Evolutionary conservation across 441 rosid genomes (phyloP).

Genomic region (Corymbia citriodora): DNA sequence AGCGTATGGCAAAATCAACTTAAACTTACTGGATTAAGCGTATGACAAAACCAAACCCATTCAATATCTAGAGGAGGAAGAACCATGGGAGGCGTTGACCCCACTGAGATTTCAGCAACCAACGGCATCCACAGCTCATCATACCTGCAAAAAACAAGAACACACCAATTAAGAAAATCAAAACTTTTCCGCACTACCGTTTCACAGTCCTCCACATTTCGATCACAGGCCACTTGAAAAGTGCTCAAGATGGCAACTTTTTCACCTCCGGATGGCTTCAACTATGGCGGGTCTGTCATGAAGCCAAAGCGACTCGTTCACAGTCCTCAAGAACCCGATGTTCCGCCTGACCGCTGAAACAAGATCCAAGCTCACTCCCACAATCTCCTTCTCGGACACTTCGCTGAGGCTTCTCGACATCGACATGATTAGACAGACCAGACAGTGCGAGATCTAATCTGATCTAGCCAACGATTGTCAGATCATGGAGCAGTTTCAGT

Average conservation of each 20-base stretch:
- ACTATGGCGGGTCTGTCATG: constrained; percentile 37
- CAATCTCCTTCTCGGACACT: constrained; percentile 42
- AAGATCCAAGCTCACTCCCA: constrained; percentile 50
- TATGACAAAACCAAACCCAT: constrained; percentile 97
- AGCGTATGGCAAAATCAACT: neutral
- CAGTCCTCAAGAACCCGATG: constrained; percentile 53
- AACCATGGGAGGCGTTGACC: constrained; percentile 50
- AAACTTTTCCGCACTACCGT: neutral
- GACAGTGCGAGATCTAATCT: neutral
- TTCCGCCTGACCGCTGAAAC: constrained; percentile 64
- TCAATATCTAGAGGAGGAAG: constrained; percentile 89
- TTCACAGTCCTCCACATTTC: neutral
- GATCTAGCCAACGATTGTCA: neutral
- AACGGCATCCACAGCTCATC: constrained; percentile 96
- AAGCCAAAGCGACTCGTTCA: constrained; percentile 59
- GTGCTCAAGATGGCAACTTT: neutral
- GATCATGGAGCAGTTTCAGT: neutral
- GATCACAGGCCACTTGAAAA: neutral
- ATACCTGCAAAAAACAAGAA: constrained; percentile 38
- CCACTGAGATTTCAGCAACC: constrained; percentile 64
- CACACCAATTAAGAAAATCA: neutral
- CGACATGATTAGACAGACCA: constrained; percentile 28
- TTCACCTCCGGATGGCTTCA: constrained; percentile 77
- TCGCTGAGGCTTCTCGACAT: constrained; percentile 53
- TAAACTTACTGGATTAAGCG: constrained; percentile 66